Percentiles rank a stretch among this genome's conserved stretches.
phyloP scores from a whole-genome alignment of 352 stramenopile genomes.

The Phytophthora pluvialis region DNA sequence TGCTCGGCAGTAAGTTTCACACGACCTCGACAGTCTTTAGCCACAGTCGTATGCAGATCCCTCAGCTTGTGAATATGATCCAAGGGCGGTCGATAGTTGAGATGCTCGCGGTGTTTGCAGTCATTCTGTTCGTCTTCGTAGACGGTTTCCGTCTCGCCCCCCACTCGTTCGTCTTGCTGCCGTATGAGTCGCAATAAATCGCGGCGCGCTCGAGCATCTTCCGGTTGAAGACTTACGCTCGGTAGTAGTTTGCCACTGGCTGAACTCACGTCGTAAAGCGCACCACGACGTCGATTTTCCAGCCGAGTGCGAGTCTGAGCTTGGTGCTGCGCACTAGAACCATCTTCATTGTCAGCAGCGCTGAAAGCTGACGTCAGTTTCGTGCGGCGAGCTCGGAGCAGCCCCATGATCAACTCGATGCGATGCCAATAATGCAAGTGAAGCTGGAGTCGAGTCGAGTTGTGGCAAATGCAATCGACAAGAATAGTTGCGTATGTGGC shows the following conservation, averaged over 20 bases:
- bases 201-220: conserved; percentile 49
- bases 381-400: conserved; percentile 22
- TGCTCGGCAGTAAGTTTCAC: conserved; percentile 23
- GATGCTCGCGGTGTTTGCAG: conserved; percentile 56
- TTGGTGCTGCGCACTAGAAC: conserved; percentile 18
- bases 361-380: conserved; percentile 14
- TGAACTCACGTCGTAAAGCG: conserved; percentile 47
- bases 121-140: conserved; percentile 63
- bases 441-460: not conserved
- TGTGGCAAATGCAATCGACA: conserved; percentile 2
- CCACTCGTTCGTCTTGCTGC: conserved; percentile 21
- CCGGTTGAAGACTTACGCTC: conserved; percentile 36
- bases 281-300: conserved; percentile 44
- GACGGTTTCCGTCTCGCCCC: conserved; percentile 15
- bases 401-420: conserved; percentile 15
- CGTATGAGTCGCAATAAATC: conserved; percentile 50
- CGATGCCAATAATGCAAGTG: conserved; percentile 7
- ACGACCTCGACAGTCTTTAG: conserved; percentile 32
- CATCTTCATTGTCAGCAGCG: conserved; percentile 22
- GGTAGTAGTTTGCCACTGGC: conserved; percentile 43
- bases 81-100: conserved; percentile 51
- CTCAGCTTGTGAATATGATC: conserved; percentile 51
- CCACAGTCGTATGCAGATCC: conserved; percentile 61
- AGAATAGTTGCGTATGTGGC: conserved; percentile 22
- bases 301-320: conserved; percentile 18